Evolutionary conservation across 2,329 filamentous ascomycete genomes (phyloP).

Genomic region (Colletotrichum lini): DNA sequence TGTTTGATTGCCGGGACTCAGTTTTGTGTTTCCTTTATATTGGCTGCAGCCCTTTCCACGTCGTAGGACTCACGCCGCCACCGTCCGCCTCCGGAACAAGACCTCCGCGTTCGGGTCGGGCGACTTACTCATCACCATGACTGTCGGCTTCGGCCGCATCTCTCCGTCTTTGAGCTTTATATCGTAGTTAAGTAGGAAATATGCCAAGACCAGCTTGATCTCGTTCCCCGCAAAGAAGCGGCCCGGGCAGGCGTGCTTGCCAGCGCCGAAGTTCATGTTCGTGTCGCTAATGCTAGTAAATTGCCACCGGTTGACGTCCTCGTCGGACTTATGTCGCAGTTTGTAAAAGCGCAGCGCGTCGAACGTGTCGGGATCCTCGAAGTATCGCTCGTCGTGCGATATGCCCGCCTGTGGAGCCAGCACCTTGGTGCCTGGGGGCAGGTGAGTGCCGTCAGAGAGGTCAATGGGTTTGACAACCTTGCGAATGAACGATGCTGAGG

Average conservation of each 20-base stretch:
- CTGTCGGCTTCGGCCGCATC: conserved; percentile 55
- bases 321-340: conserved; percentile 55
- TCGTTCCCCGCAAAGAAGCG: conserved; percentile 63
- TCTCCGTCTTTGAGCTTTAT: conserved; percentile 56
- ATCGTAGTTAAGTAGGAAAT: conserved; percentile 60
- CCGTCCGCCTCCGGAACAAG: conserved; percentile 55
- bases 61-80: conserved; percentile 9
- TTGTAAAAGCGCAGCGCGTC: conserved; percentile 66
- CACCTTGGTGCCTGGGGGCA: conserved; percentile 60
- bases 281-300: conserved; percentile 59
- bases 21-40: not conserved
- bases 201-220: conserved; percentile 61
- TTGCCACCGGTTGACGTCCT: conserved; percentile 58
- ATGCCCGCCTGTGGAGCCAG: conserved; percentile 59
- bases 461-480: conserved; percentile 62
- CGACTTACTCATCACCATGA: conserved; percentile 58
- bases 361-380: conserved; percentile 58
- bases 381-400: conserved; percentile 58
- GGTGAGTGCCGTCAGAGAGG: conserved; percentile 60
- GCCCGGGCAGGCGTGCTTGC: conserved; percentile 64
- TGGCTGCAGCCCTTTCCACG: not conserved
- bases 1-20: conserved; percentile 1
- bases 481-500: conserved; percentile 60
- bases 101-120: conserved; percentile 57
- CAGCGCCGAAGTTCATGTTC: conserved; percentile 63